Conservation (phyloP, 371 early-diverging fungal species). For the Rhizopus delemar region DNA sequence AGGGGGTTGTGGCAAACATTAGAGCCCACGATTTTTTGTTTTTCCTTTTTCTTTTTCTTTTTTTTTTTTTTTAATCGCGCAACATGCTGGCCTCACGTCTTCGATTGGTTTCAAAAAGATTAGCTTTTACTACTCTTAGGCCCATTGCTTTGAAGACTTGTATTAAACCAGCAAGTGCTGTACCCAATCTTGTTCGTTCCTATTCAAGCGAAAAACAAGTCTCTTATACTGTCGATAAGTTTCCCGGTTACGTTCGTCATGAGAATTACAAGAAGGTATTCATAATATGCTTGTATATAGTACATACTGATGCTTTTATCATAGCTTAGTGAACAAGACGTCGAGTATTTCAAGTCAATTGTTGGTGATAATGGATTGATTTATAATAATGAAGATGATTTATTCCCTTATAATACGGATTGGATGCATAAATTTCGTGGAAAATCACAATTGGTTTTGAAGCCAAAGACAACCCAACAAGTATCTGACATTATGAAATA, state of each 20-base stretch:
- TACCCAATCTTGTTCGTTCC: conserved; percentile 9
- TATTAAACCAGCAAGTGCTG: background rate
- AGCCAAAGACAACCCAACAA: conserved; percentile 85
- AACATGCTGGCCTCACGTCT: conserved; percentile 16
- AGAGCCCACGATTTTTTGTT: background rate
- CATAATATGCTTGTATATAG: background rate
- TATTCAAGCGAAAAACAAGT: conserved; percentile 30
- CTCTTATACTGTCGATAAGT: conserved; percentile 52
- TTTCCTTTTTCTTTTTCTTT: background rate
- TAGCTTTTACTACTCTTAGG: conserved; percentile 1
- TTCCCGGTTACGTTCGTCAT: conserved; percentile 55
- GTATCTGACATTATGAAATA: conserved; percentile 85
- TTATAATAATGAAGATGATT: conserved; percentile 54
- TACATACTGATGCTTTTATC: background rate
- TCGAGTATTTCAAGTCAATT: conserved; percentile 62
- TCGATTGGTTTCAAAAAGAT: conserved; percentile 9
- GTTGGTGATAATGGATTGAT: conserved; percentile 53
- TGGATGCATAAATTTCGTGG: conserved; percentile 95
- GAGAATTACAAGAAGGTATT: conserved; percentile 58
- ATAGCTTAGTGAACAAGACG: conserved; percentile 57
- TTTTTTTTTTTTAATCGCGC: background rate
- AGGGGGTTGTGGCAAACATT: background rate
- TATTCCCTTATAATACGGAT: conserved; percentile 76
- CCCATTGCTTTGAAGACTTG: background rate
- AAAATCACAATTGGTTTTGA: conserved; percentile 76